Base-by-base conservation (phyloP, 495 filamentous ascomycete genomes). In the Penicillium pulvis region DNA sequence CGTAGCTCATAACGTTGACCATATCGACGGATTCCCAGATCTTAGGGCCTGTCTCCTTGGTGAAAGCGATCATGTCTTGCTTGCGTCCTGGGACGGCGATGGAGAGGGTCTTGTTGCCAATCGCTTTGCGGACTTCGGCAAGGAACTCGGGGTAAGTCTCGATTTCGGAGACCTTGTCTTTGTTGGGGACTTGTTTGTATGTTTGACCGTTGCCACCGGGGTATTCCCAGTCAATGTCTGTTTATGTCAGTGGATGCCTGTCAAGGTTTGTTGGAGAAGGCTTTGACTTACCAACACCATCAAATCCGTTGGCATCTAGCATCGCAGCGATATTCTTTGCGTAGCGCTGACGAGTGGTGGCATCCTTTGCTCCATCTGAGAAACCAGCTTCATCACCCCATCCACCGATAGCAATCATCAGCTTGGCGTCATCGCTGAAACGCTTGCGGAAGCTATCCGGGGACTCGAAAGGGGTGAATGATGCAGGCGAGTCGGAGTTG, bases 201-300 rank as follows among this genome's bases (percentile, higher is more conserved):
- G 91, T 87, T 50, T 87, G 81, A 23, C 89, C 89, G 66, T 92
- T 91, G 44, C 89, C 89, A 31, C 87, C 88, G 2, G 89, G 88
- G 66, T 91, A 92, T 61, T 92, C 88, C 89, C 89, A 92, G 65
- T 92, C 88, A 55, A 91, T 84, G 57, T 92, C 89, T 69, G 11
- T 31, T 28, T 47, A 23, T 16, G 23, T 47, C 1, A 84, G 72
- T 16, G n/a, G n/a, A n/a, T n/a, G n/a, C n/a, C n/a, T n/a, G n/a
- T n/a, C n/a, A n/a, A n/a, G n/a, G n/a, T n/a, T n/a, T n/a, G n/a
- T n/a, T n/a, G n/a, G n/a, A n/a, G n/a, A n/a, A n/a, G n/a, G n/a
- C n/a, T n/a, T n/a, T n/a, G 16, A 9, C 68, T 43, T 59, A 72
- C 71, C 76, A 52, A 79, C 73, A 51, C 85, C 87, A 64, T 91